phyloP scores from a whole-genome alignment of 169 alveolate genomes.

The Eimeria maxima region DNA sequence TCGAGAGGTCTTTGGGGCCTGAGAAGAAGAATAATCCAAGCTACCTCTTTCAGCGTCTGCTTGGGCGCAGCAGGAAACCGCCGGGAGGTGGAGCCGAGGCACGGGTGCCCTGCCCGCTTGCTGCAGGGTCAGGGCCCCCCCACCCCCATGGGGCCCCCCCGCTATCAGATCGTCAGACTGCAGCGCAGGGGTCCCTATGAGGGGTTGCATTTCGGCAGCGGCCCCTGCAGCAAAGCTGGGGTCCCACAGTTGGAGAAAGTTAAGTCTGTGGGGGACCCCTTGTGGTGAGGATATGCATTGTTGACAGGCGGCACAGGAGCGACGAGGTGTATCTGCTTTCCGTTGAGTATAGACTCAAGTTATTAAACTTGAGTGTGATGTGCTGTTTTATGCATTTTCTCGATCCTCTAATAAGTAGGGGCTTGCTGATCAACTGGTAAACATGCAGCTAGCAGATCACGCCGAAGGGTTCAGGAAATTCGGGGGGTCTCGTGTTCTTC shows the following conservation, averaged over 20 bases:
- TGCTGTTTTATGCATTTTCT: not conserved
- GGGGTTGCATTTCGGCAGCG: not conserved
- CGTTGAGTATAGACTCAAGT: not conserved
- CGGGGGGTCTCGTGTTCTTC: not conserved
- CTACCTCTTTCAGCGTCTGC: not conserved
- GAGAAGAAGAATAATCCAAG: not conserved
- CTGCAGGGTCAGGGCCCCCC: conserved; percentile 1
- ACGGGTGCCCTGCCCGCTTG: not conserved
- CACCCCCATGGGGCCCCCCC: conserved; percentile 10
- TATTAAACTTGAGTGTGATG: not conserved
- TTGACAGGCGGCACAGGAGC: not conserved
- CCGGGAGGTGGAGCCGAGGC: conserved; percentile 4
- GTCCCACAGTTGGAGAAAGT: not conserved
- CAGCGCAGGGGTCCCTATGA: not conserved
- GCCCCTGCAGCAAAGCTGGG: not conserved
- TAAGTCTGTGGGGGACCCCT: not conserved
- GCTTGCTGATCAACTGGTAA: too few relatives aligned
- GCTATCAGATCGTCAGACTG: not conserved
- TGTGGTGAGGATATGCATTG: not conserved
- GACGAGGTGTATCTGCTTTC: not conserved
- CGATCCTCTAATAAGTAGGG: too few relatives aligned
- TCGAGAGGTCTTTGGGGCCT: not conserved
- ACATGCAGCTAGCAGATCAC: too few relatives aligned
- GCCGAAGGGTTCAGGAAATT: not conserved
- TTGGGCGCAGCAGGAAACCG: not conserved